Conservation (phyloP, 306 rosid genomes). For the Cicer pinnatifidum region DNA sequence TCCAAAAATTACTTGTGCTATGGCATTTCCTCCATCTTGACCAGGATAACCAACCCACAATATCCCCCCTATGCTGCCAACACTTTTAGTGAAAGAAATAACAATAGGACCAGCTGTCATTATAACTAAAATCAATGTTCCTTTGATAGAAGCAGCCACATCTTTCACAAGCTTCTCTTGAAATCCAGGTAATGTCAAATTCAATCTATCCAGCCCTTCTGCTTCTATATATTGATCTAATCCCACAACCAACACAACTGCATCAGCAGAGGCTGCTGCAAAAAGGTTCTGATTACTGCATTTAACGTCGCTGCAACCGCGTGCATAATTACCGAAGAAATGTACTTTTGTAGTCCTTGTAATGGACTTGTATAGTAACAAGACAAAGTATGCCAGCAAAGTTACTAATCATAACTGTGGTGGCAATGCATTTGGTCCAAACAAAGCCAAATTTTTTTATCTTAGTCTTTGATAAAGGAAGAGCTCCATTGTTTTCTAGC, state of each 20-base stretch:
- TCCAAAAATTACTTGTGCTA: conserved; percentile 74
- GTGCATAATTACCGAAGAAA: conserved; percentile 52
- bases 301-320: conserved; percentile 59
- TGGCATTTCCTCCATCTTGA: conserved; percentile 77
- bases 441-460: conserved; percentile 52
- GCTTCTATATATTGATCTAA: conserved; percentile 77
- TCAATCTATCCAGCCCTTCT: conserved; percentile 72
- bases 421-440: conserved; percentile 81
- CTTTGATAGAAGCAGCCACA: conserved; percentile 61
- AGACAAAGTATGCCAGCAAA: conserved; percentile 65
- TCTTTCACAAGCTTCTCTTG: conserved; percentile 70
- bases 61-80: conserved; percentile 58
- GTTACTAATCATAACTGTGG: conserved; percentile 70
- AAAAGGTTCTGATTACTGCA: conserved; percentile 63
- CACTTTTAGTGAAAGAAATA: conserved; percentile 59
- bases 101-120: conserved; percentile 86
- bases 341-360: conserved; percentile 63
- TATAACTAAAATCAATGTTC: conserved; percentile 63
- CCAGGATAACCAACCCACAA: conserved; percentile 85
- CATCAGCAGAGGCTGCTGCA: conserved; percentile 54
- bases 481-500: conserved; percentile 60
- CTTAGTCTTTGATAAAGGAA: conserved; percentile 54
- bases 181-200: conserved; percentile 75
- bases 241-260: conserved; percentile 65
- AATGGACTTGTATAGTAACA: conserved; percentile 64